Conservation (phyloP, 805 yeast species). For the Saccharomycopsis guyanensis region DNA sequence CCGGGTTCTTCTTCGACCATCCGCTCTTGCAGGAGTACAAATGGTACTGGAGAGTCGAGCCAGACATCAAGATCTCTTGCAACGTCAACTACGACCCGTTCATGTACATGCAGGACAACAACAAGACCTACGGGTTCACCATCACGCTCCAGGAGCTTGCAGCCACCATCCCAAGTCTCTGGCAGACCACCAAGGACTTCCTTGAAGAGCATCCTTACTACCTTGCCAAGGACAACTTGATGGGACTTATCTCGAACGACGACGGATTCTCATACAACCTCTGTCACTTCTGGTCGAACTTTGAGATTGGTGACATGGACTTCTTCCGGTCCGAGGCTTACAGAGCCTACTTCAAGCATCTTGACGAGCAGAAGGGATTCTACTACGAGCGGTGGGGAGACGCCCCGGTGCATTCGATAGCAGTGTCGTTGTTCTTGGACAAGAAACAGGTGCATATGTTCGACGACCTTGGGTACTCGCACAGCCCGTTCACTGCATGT, state of each 20-base stretch:
- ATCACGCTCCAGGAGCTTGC: conserved; percentile 43
- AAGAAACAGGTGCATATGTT: conserved; percentile 30
- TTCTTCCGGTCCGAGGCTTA: conserved; percentile 43
- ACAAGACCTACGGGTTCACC: conserved; percentile 43
- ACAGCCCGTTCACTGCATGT: conserved; percentile 50
- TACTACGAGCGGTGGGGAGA: conserved; percentile 58
- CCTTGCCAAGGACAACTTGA: conserved; percentile 38
- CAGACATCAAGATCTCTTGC: conserved; percentile 47
- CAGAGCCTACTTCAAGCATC: conserved; percentile 34
- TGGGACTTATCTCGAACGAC: conserved; percentile 37
- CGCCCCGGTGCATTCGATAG: conserved; percentile 44
- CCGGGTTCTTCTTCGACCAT: conserved; percentile 50
- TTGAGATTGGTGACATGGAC: conserved; percentile 46
- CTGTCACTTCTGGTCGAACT: conserved; percentile 61
- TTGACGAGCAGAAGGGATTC: conserved; percentile 45
- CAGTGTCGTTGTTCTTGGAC: conserved; percentile 30
- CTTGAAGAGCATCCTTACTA: conserved; percentile 39
- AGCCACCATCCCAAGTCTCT: conserved; percentile 43
- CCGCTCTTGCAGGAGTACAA: conserved; percentile 38
- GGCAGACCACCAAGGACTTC: conserved; percentile 41
- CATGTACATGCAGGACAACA: conserved; percentile 32
- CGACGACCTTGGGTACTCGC: conserved; percentile 46
- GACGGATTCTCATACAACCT: conserved; percentile 43
- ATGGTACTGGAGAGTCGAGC: conserved; percentile 57
- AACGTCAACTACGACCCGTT: conserved; percentile 52